Percentiles rank a stretch among this genome's conserved stretches.
These are phyloP conservation scores for Penicillium aurantiogriseum DNA, from an alignment of 2,329 filamentous ascomycete genomes.

Conservation along the genomic window DNA sequence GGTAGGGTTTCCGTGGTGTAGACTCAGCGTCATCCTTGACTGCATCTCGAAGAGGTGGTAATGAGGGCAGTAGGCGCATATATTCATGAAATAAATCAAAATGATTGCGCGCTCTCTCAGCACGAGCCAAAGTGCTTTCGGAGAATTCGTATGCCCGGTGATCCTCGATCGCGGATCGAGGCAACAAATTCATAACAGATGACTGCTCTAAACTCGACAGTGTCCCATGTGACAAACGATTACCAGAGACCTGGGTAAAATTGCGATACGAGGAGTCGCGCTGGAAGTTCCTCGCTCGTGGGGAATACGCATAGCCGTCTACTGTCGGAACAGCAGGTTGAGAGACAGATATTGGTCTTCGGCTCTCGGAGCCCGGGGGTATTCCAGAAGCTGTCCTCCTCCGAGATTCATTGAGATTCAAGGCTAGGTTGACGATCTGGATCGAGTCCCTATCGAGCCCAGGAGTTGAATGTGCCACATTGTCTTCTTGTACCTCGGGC, in stretches of 20 bases:
- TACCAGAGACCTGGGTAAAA: constrained; percentile 26
- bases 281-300: constrained; percentile 15
- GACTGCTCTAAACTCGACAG: constrained; percentile 16
- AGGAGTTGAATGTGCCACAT: constrained; percentile 20
- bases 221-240: constrained; percentile 20
- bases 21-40: constrained; percentile 15
- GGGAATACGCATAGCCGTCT: constrained; percentile 21
- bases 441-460: constrained; percentile 71
- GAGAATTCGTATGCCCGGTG: constrained; percentile 59
- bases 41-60: constrained; percentile 64
- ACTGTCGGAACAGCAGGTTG: constrained; percentile 21
- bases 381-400: constrained; percentile 60
- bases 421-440: constrained; percentile 88
- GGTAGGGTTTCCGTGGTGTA: constrained; percentile 46
- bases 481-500: constrained; percentile 8
- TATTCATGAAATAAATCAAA: constrained; percentile 87
- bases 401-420: constrained; percentile 79
- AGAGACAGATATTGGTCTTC: constrained; percentile 33
- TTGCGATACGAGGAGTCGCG: constrained; percentile 18
- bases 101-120: constrained; percentile 78
- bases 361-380: constrained; percentile 48
- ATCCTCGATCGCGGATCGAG: constrained; percentile 30
- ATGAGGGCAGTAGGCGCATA: constrained; percentile 70
- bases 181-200: constrained; percentile 30
- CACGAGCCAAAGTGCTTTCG: constrained; percentile 73